Evolutionary conservation across 768 basidiomycete species (phyloP), one percentile per base, ranked within the genome.

Genomic region (Clathrus columnatus): DNA sequence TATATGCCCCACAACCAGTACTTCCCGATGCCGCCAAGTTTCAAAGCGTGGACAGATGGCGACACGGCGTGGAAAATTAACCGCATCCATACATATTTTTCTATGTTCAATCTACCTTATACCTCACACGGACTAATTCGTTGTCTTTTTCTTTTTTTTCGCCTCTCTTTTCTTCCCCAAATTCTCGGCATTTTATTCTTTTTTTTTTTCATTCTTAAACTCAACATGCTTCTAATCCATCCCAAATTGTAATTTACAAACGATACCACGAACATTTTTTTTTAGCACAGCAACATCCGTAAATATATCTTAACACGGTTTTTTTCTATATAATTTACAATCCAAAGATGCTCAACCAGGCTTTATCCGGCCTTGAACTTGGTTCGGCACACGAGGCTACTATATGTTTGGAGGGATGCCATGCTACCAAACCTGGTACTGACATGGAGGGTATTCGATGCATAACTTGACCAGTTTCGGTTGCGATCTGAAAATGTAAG

Each of bases 371-470:
- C 26, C 52, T 24, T 24, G 57, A 47, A 32, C 27, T 47, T 23
- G 52, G 45, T 30, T 56, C 55, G 18, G 42, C 87, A 63, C 86
- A 89, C 61, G 87, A 90, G 2, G 87, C 87, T 51, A 88, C 78
- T n/a, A 83, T 78, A 61, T 87, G 82, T 68, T 82, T 85, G 5
- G 84, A 86, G 4, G 88, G 87, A 67, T 90, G 88, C 87, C 87
- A 90, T 1, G 81, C 70, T 2, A 91, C 87, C 0, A 85, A 83
- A 4, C 83, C 81, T n/a, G 86, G 80, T 0, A 86, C 74, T 4
- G 81, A 84, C 5, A 85, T 72, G 2, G 85, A 77, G 1, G 85
- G 79, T 14, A 91, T 80, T n/a, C 87, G 83, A 65, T 90, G 86
- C 23, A 91, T 63, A 1, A 86, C 84, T 47, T 77, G 67, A 16